Base-by-base conservation (phyloP, 306 rosid species). In the Potentilla sterilis region DNA sequence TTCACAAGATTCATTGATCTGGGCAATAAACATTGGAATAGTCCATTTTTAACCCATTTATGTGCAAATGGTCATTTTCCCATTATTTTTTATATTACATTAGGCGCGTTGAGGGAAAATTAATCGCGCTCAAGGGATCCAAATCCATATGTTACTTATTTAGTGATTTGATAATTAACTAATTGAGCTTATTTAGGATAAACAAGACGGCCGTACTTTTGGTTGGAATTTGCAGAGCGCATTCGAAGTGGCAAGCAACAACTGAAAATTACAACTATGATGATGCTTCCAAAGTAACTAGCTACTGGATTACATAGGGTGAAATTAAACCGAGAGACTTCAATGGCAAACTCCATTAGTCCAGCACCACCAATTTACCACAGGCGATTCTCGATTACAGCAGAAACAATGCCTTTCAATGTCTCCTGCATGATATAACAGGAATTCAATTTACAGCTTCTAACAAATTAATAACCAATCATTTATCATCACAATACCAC, bases 331-430 rank as follows among this genome's bases (percentile, higher is more conserved):
- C 24, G 32, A 1, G 2, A 37, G 74, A 16, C 55, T 46, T 22
- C 9, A 13, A 10, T 1, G 19, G 42, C 24, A 44, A 47, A 34
- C 32, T 70, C 4, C 44, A 37, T 1, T 11, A 0, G 34, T 37
- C 51, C 51, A 21, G 35, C 47, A 35, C 9, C 67, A 41, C 67
- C 65, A 75, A 67, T 69, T 69, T 74, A 92, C 96, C 93, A 90
- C 37, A 74, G 82, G 71, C 86, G 79, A 81, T 86, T 87, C 73
- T 87, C 90, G 9, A 87, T 78, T 75, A 94, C 98, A 28, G 89
- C 90, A 80, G 95, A 74, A 71, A 87, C 78, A 72, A 94, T 81
- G 57, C 86, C 93, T 77, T 88, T 92, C 85, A 94, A 62, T 6
- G 97, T 94, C 83, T 89, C 98, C 98, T 94, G 89, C 88, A 82